Evolutionary conservation across 192 early-diverging fungal species (phyloP), one percentile per base, ranked within the genome.

Genomic region (Oehlia diaphana): DNA sequence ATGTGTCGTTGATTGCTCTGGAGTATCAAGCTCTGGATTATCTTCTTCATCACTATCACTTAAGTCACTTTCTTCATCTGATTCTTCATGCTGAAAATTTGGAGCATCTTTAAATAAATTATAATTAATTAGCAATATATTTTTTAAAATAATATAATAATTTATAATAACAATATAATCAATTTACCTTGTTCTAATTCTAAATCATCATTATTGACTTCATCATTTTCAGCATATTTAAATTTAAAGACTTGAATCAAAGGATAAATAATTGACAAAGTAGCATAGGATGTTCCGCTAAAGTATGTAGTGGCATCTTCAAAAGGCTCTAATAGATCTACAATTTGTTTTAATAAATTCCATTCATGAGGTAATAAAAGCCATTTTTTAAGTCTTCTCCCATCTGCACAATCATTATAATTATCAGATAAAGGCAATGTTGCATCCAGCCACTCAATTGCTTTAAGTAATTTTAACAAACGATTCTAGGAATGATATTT

Each of bases 221-320:
- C 26, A 26, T 26, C 26, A 26, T 26, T 26, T 26, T 26, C 26
- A 26, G 28, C 28, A 66, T 23, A 66, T 31, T 9, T 66, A 66
- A 31, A 66, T 66, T 66, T 66, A 14, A 66, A 12, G 8, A 26
- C 65, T 66, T 66, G 23, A 31, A 66, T 66, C 31, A 66, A 26
- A 66, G 65, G 65, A 66, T 26, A 66, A 31, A 66, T 66, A 31
- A 66, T 66, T 28, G 65, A 66, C 13, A 66, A 66, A 13, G 65
- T 66, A 31, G 65, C 13, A 9, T 66, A 66, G 14, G 21, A 28
- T 66, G 65, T 28, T 26, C 28, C 13, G 12, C 65, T 66, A 33
- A 66, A 66, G 35, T 66, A 66, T 28, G 28, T 28, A 33, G 28
- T 66, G 4, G 65, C 10, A 66, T 66, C 28, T 9, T 66, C 28